Percentiles rank a stretch among this genome's conserved stretches.
Evolutionary conservation across 2,329 filamentous ascomycete species (phyloP).

Genomic region (Scopulariopsis brevicaulis): DNA sequence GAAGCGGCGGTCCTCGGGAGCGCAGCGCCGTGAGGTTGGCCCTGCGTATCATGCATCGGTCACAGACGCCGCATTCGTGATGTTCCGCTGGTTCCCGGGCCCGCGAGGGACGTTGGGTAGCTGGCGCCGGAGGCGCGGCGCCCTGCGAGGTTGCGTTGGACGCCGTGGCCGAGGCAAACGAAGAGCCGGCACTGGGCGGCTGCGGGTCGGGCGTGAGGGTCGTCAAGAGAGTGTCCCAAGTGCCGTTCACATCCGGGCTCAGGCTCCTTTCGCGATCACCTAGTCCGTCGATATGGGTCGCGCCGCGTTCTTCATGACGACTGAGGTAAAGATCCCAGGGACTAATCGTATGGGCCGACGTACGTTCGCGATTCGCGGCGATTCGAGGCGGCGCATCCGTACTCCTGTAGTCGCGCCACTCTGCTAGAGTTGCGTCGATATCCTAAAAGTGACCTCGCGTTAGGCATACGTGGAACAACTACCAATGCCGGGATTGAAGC

Average conservation of each 20-base stretch:
- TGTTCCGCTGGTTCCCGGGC: not conserved
- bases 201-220: slow-evolving; percentile 75
- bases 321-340: slow-evolving; percentile 1
- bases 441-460: not conserved
- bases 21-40: not conserved
- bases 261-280: slow-evolving; percentile 76
- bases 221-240: slow-evolving; percentile 71
- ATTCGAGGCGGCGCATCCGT: not conserved
- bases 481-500: not conserved
- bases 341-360: not conserved
- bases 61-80: not conserved
- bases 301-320: not conserved
- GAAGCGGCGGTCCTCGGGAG: not conserved
- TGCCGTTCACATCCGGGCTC: slow-evolving; percentile 53
- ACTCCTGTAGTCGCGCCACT: not conserved
- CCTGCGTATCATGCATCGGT: not conserved
- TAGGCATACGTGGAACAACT: not conserved
- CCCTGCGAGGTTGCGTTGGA: slow-evolving; percentile 22
- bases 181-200: slow-evolving; percentile 69
- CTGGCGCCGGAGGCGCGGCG: not conserved
- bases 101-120: not conserved
- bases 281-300: slow-evolving; percentile 51
- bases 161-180: slow-evolving; percentile 54
- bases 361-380: not conserved
- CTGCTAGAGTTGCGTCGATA: not conserved